Percentiles rank a stretch among this genome's conserved stretches.
Conservation (phyloP, 2,329 filamentous ascomycete species). For the Venturiaceae sp. region DNA sequence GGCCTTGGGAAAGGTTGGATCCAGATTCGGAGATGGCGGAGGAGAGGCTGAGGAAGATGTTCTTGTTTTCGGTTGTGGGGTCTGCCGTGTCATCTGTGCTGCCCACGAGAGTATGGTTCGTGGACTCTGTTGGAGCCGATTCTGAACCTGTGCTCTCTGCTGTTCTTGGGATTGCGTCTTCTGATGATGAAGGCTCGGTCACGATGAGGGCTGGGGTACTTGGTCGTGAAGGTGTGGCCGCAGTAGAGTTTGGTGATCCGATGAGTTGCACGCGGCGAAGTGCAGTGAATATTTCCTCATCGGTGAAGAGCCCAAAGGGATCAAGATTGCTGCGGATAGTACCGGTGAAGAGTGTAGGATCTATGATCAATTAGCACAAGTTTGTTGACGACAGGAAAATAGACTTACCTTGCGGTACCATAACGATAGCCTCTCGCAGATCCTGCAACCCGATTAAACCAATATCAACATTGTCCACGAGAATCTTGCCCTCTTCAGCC, state of each 20-base stretch:
- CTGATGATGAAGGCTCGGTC: too few relatives aligned
- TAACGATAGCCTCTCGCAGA: conserved; percentile 86
- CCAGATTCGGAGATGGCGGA: conserved; percentile 83
- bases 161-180: not conserved
- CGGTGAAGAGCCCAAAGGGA: conserved; percentile 79
- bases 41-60: conserved; percentile 80
- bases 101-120: not conserved
- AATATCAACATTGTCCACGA: conserved; percentile 88
- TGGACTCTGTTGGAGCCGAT: conserved; percentile 1
- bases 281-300: conserved; percentile 81
- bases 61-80: conserved; percentile 62
- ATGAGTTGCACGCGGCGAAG: conserved; percentile 86
- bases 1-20: conserved; percentile 89
- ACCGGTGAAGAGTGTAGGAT: conserved; percentile 87
- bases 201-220: conserved; percentile 12
- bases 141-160: not conserved
- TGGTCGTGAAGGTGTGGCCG: conserved; percentile 28
- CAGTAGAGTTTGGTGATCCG: conserved; percentile 38
- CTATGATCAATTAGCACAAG: conserved; percentile 27
- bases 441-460: conserved; percentile 85
- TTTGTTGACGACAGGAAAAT: not conserved
- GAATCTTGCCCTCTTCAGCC: conserved; percentile 77
- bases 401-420: conserved; percentile 66
- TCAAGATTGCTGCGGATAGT: conserved; percentile 90
- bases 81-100: not conserved